Evolutionary conservation across 768 basidiomycete genomes (phyloP).

Genomic region (Boletellus emodensis): DNA sequence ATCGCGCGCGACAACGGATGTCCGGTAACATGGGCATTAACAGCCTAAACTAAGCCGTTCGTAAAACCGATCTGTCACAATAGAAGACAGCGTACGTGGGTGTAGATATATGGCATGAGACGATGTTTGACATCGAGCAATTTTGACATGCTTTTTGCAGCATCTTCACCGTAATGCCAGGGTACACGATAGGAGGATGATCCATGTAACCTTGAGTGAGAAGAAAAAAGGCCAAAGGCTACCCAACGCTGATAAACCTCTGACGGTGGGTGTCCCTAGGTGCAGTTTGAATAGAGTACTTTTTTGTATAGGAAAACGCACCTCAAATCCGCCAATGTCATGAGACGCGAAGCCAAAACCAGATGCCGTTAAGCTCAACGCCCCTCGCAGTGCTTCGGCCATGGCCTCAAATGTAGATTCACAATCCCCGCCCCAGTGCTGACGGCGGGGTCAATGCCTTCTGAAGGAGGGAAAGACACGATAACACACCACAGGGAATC

Average conservation of each 20-base stretch:
- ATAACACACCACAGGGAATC: conserved; percentile 15
- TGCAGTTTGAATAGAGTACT: background rate
- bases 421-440: conserved; percentile 74
- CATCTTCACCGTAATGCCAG: conserved; percentile 72
- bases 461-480: background rate
- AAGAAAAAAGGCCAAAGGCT: conserved; percentile 72
- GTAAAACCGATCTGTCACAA: background rate
- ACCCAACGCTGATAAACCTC: conserved; percentile 76
- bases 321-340: conserved; percentile 78
- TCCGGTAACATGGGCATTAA: conserved; percentile 47
- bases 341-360: conserved; percentile 72
- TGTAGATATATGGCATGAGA: conserved; percentile 71
- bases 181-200: conserved; percentile 73
- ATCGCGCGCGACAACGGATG: conserved; percentile 60
- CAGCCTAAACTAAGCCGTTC: conserved; percentile 36
- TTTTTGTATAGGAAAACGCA: conserved; percentile 15
- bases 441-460: conserved; percentile 24
- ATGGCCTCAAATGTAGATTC: conserved; percentile 76
- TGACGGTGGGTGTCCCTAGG: conserved; percentile 58
- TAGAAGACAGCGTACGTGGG: conserved; percentile 37
- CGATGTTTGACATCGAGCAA: conserved; percentile 63
- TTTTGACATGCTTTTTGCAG: conserved; percentile 57
- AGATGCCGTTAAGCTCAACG: conserved; percentile 59
- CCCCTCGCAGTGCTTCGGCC: conserved; percentile 68
- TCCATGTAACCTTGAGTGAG: conserved; percentile 71